Evolutionary conservation across 208 protist genomes (phyloP).

Genomic region (Blechomonas ayalai): DNA sequence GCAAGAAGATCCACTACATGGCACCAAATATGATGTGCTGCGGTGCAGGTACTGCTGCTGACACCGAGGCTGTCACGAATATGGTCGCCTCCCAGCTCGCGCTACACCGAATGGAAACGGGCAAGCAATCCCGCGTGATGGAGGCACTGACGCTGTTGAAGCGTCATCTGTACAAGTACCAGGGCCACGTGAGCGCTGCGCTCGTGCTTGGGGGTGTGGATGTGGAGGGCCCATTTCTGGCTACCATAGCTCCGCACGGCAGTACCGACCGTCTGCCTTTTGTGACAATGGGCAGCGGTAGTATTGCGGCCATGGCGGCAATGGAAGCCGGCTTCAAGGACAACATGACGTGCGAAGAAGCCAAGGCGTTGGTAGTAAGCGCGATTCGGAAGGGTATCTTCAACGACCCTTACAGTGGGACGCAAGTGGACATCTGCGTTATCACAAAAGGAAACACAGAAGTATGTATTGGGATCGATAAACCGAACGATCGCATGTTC

Average conservation of each 20-base stretch:
- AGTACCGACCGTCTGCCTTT: conserved; percentile 97
- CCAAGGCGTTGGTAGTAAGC: conserved; percentile 94
- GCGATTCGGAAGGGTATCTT: conserved; percentile 99
- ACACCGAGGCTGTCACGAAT: conserved; percentile 95
- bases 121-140: conserved; percentile 93
- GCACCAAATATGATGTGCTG: conserved; percentile 99
- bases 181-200: conserved; percentile 98
- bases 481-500: conserved; percentile 79
- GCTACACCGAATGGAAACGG: conserved; percentile 93
- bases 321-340: conserved; percentile 97
- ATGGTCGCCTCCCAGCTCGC: conserved; percentile 93
- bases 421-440: conserved; percentile 98
- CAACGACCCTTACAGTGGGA: conserved; percentile 99
- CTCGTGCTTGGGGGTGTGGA: conserved; percentile 99
- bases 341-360: conserved; percentile 94
- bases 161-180: conserved; percentile 97
- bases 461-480: conserved; percentile 76
- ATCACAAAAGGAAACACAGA: conserved; percentile 91
- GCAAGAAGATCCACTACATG: conserved; percentile 99
- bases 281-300: conserved; percentile 99
- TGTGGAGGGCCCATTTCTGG: conserved; percentile 94
- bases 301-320: conserved; percentile 98
- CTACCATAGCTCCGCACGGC: conserved; percentile 98
- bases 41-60: conserved; percentile 99
- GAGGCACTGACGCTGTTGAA: conserved; percentile 97